Evolutionary conservation across 148 eudicot genomes (phyloP).

Genomic region (Chenopodium album): DNA sequence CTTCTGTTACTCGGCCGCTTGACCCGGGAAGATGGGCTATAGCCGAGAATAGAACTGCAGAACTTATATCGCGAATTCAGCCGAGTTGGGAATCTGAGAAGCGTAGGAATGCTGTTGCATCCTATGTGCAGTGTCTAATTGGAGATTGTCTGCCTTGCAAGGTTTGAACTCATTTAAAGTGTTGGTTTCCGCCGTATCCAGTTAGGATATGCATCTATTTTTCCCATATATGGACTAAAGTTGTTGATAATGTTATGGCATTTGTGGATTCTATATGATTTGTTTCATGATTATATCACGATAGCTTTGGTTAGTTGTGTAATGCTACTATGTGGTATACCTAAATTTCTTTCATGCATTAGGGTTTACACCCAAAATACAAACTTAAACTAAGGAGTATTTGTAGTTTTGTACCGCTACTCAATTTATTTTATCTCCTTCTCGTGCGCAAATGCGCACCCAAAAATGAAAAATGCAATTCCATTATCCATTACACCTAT

Average conservation of each 20-base stretch:
- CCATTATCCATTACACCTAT: no score
- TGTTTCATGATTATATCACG: neutral
- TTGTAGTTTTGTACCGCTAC: no score
- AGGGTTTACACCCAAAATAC: no score
- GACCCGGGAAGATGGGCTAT: constrained; percentile 61
- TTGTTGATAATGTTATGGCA: neutral
- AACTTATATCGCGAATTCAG: constrained; percentile 74
- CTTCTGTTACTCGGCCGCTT: constrained; percentile 41
- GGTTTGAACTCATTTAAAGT: constrained; percentile 40
- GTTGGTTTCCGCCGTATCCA: neutral
- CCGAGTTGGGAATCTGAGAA: constrained; percentile 66
- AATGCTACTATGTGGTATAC: neutral
- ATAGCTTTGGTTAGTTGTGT: neutral
- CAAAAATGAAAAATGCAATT: no score
- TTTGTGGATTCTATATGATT: neutral
- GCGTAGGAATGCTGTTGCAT: constrained; percentile 72
- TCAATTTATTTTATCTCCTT: no score
- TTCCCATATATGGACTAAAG: neutral
- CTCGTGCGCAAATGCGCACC: no score
- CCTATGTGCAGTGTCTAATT: constrained; percentile 72
- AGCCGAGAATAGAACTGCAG: constrained; percentile 79
- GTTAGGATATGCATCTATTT: neutral
- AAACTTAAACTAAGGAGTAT: no score
- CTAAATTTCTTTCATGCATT: no score
- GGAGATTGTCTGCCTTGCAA: constrained; percentile 68